Base-by-base conservation (phyloP, 192 early-diverging fungal species). In the Globomyces pollinis-pini region DNA sequence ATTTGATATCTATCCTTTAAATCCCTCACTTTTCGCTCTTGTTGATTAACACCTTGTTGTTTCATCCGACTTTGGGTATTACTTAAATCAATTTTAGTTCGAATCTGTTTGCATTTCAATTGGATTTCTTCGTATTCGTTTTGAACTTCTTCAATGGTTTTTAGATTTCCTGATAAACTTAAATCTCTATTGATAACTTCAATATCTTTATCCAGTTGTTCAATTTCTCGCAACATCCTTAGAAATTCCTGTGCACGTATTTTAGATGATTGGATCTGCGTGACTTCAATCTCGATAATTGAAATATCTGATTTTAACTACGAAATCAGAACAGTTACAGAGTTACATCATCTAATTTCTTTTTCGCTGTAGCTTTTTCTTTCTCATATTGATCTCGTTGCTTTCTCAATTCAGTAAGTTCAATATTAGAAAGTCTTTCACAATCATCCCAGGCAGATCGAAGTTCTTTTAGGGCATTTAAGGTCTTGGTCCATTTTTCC, bases 1-100 rank as follows among this genome's bases (percentile, higher is more conserved):
- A 57, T 1, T 41, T 75, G 55, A 0, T 70, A 26, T 57, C 67
- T 44, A 59, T 66, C 2, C 52, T 62, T 41, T 43, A 71, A 36
- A 64, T 67, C 38, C 53, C 70, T 45, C 50, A 81, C 50, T 24
- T 50, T 16, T 1, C 61, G 65, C 20, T 74, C 66, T 15, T 41
- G 50, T 18, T 28, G 38, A 35, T 64, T 49, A 38, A 82, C 51
- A 38, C 80, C 80, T 38, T 71, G 69, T 60, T 87, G 84, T 52
- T 76, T 76, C n/a, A 52, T 50, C 18, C 73, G 53, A 33, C 59
- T 63, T 38, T 88, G 84, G 9, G 62, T 66, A 24, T 71, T 73
- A 51, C 78, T 52, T 16, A 75, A 63, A 8, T 79, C 70, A 3
- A 88, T 71, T 38, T 84, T 72, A 15, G 73, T 72, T 12, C 81